phyloP scores from a whole-genome alignment of 192 early-diverging fungal species.

The Coemansia sp. region DNA sequence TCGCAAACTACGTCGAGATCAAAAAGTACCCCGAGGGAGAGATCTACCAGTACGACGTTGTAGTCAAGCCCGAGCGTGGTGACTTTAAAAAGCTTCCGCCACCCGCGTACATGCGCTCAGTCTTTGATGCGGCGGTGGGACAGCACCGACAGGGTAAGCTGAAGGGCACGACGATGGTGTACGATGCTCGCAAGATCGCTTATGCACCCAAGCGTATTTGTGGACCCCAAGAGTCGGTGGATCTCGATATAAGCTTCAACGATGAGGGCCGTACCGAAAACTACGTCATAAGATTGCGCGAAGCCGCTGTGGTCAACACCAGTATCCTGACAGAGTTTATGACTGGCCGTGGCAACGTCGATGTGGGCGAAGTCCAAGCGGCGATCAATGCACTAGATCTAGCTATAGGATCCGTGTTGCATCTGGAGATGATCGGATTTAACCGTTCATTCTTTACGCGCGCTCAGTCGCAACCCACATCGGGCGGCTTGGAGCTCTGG shows the following conservation, averaged over 20 bases:
- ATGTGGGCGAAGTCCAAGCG: conserved; percentile 34
- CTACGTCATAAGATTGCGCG: conserved; percentile 60
- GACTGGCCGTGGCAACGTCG: conserved; percentile 13
- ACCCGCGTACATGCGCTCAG: conserved; percentile 66
- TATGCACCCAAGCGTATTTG: conserved; percentile 82
- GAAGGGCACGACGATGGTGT: conserved; percentile 68
- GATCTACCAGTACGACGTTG: conserved; percentile 90
- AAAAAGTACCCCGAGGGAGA: conserved; percentile 61
- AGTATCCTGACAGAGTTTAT: conserved; percentile 33
- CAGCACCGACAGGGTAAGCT: conserved; percentile 57
- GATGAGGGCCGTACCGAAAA: conserved; percentile 53
- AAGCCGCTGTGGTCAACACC: conserved; percentile 64
- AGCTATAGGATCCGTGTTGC: conserved; percentile 80
- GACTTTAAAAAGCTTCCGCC: conserved; percentile 36
- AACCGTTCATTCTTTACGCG: conserved; percentile 91
- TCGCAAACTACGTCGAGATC: conserved; percentile 81
- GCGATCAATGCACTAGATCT: conserved; percentile 76
- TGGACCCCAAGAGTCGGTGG: conserved; percentile 57
- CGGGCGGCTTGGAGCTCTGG: conserved; percentile 88
- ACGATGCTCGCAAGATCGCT: conserved; percentile 81
- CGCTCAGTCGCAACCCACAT: conserved; percentile 52
- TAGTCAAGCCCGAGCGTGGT: conserved; percentile 61
- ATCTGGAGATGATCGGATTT: conserved; percentile 75
- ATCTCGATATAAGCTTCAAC: conserved; percentile 59
- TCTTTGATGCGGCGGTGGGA: conserved; percentile 61